These are phyloP conservation scores for Saksenaea vasiformis DNA, from an alignment of 371 early-diverging fungal genomes.

Conservation along the genomic window DNA sequence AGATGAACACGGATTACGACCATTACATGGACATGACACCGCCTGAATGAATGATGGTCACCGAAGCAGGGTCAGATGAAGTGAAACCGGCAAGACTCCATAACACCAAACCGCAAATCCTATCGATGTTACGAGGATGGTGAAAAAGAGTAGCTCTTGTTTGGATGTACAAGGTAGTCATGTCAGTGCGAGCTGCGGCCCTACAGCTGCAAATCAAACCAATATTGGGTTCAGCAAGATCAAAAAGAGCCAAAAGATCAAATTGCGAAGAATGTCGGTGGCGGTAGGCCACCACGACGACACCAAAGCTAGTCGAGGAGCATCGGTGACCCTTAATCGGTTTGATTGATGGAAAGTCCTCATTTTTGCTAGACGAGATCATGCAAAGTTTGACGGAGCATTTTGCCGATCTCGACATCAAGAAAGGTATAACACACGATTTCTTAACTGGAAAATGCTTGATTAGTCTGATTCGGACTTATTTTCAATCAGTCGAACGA, in stretches of 20 bases:
- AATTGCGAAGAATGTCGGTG: conserved; percentile 14
- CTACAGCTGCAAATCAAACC: conserved; percentile 13
- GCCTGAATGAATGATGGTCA: conserved; percentile 4
- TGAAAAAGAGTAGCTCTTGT: conserved; percentile 7
- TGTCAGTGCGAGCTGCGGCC: conserved; percentile 12
- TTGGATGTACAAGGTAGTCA: conserved; percentile 9
- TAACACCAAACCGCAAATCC: conserved; percentile 7
- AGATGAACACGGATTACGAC: conserved; percentile 13
- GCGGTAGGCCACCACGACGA: conserved; percentile 19
- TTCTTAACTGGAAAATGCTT: conserved; percentile 28
- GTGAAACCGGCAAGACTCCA: not conserved
- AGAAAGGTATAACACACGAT: conserved; percentile 16
- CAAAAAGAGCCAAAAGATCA: conserved; percentile 22
- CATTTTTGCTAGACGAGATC: conserved; percentile 19
- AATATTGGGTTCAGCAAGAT: conserved; percentile 16
- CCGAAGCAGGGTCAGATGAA: conserved; percentile 1
- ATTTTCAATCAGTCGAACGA: conserved; percentile 22
- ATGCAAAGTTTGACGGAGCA: conserved; percentile 19
- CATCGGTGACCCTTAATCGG: conserved; percentile 12
- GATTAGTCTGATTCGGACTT: conserved; percentile 21
- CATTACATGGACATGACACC: conserved; percentile 13
- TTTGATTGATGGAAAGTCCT: conserved; percentile 21
- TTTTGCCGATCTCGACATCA: conserved; percentile 23
- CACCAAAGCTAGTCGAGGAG: conserved; percentile 14
- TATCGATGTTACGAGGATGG: conserved; percentile 8